These are phyloP conservation scores for Misopates orontium DNA, from an alignment of 257 asterid genomes.

Conservation along the genomic window DNA sequence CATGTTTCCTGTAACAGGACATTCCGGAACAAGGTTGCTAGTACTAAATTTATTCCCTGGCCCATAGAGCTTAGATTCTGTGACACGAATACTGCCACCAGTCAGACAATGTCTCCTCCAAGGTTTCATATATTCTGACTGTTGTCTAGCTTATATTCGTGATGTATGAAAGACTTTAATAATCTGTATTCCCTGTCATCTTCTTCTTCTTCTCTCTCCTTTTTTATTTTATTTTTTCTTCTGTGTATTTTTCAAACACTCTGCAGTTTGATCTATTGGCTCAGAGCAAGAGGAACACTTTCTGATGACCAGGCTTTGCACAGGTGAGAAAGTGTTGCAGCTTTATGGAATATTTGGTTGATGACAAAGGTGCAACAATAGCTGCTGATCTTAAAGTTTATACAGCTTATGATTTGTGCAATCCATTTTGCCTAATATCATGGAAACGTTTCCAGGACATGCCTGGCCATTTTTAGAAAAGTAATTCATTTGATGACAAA, in stretches of 20 bases:
- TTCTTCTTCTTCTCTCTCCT: no score
- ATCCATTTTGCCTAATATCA: slow-evolving; percentile 8
- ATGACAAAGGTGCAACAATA: slow-evolving; percentile 7
- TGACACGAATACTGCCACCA: slow-evolving; percentile 65
- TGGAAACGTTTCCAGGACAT: slow-evolving; percentile 14
- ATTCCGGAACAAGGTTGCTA: slow-evolving; percentile 84
- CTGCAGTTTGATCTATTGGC: slow-evolving; percentile 91
- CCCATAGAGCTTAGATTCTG: slow-evolving; percentile 91
- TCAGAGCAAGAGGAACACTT: slow-evolving; percentile 87
- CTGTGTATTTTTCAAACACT: slow-evolving; percentile 23
- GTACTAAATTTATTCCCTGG: slow-evolving; percentile 71
- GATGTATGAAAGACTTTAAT: slow-evolving; percentile 25
- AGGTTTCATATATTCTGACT: slow-evolving; percentile 50
- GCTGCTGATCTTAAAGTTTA: slow-evolving; percentile 15
- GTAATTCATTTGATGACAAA: slow-evolving; percentile 8
- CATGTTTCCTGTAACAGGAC: slow-evolving; percentile 53
- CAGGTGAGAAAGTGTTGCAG: slow-evolving; percentile 49
- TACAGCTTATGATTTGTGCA: slow-evolving; percentile 1
- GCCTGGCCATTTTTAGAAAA: slow-evolving; percentile 1
- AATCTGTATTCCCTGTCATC: slow-evolving; percentile 17
- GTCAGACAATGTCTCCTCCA: slow-evolving; percentile 77
- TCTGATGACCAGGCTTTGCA: slow-evolving; percentile 94
- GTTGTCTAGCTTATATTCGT: slow-evolving; percentile 25
- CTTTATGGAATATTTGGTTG: slow-evolving; percentile 21
- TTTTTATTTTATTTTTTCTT: no score